phyloP scores from a whole-genome alignment of 495 filamentous ascomycete species.

The Daldinia grandis region DNA sequence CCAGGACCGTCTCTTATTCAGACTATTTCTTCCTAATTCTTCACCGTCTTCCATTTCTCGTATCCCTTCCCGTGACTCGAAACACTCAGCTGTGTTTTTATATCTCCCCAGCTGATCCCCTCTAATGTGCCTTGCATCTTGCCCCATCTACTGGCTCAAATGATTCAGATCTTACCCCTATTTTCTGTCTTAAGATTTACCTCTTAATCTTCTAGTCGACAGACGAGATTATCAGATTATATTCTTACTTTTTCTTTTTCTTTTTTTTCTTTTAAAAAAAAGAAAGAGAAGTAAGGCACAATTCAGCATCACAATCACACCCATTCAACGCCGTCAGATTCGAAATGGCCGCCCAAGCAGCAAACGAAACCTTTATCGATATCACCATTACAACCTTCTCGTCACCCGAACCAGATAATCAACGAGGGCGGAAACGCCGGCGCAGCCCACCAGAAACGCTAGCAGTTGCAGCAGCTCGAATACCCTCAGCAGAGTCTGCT shows the following conservation, averaged over 20 bases:
- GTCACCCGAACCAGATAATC: conserved; percentile 46
- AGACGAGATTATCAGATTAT: conserved; percentile 8
- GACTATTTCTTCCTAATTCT: conserved; percentile 32
- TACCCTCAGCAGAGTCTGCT: conserved; percentile 50
- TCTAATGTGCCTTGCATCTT: conserved; percentile 3
- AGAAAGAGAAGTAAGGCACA: conserved; percentile 12
- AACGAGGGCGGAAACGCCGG: conserved; percentile 48
- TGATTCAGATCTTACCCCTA: background rate
- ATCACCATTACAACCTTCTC: conserved; percentile 39
- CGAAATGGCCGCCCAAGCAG: conserved; percentile 24
- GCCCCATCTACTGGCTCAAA: conserved; percentile 1
- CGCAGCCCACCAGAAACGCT: conserved; percentile 40
- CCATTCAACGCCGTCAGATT: background rate
- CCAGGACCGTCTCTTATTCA: conserved; percentile 13
- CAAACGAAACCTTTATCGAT: conserved; percentile 37
- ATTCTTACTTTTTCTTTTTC: too few species aligned
- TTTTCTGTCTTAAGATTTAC: background rate
- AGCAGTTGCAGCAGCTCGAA: conserved; percentile 26
- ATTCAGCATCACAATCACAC: conserved; percentile 5
- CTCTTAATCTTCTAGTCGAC: conserved; percentile 10
- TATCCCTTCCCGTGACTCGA: conserved; percentile 11
- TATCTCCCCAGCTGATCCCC: conserved; percentile 5
- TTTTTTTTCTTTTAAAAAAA: too few species aligned
- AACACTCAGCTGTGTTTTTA: conserved; percentile 4
- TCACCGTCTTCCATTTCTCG: conserved; percentile 9